These are phyloP conservation scores for Pseudoneurospora amorphoporcata DNA, from an alignment of 495 filamentous ascomycete species.

Conservation along the genomic window DNA sequence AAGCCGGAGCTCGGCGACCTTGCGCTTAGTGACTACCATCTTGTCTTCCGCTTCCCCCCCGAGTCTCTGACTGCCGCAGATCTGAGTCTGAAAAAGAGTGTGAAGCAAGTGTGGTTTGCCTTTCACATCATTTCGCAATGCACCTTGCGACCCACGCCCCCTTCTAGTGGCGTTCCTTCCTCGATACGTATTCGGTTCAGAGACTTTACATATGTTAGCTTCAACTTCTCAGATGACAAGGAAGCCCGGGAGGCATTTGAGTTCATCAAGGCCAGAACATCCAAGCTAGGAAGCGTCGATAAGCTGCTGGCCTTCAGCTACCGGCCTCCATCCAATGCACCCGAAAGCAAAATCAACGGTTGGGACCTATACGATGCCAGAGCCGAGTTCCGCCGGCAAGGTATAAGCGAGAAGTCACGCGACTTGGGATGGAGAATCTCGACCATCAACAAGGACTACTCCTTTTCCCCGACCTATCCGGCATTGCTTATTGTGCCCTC, in stretches of 20 bases:
- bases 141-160: constrained; percentile 58
- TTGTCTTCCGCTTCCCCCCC: constrained; percentile 28
- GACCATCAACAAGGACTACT: constrained; percentile 77
- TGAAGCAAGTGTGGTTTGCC: constrained; percentile 77
- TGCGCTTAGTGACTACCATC: constrained; percentile 31
- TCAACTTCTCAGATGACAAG: constrained; percentile 70
- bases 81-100: constrained; percentile 31
- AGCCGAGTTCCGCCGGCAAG: constrained; percentile 71
- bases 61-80: constrained; percentile 17
- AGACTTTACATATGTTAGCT: constrained; percentile 86
- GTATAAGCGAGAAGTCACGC: constrained; percentile 61
- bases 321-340: constrained; percentile 46
- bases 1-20: constrained; percentile 32
- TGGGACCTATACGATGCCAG: constrained; percentile 83
- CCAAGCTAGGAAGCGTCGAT: constrained; percentile 72
- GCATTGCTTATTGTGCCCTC: constrained; percentile 72
- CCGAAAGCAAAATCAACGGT: constrained; percentile 67
- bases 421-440: constrained; percentile 85
- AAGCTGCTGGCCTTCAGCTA: constrained; percentile 90
- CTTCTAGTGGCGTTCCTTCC: constrained; percentile 59
- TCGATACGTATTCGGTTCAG: constrained; percentile 82
- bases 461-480: constrained; percentile 93
- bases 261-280: constrained; percentile 71
- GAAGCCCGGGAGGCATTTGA: constrained; percentile 82
- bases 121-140: constrained; percentile 83